phyloP scores from a whole-genome alignment of 2,329 filamentous ascomycete genomes.

The Clathrospora elynae region DNA sequence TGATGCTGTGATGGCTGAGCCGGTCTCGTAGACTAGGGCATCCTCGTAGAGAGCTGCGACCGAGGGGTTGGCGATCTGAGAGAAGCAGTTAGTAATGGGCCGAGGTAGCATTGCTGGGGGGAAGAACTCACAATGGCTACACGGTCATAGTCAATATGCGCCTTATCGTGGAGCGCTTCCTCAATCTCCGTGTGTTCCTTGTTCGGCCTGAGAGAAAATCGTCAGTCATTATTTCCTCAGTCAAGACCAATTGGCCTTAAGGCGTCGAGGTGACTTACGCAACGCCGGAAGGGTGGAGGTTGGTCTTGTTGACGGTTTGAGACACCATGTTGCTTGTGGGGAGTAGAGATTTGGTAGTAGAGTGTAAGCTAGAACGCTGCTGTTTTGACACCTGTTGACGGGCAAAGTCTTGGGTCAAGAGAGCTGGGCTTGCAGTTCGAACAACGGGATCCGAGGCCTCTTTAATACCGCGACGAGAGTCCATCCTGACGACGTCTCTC shows the following conservation, averaged over 20 bases:
- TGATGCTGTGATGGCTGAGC: slow-evolving; percentile 93
- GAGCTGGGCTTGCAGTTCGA: slow-evolving; percentile 50
- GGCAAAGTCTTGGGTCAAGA: slow-evolving; percentile 61
- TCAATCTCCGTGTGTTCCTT: slow-evolving; percentile 94
- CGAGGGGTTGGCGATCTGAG: slow-evolving; percentile 82
- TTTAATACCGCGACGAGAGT: slow-evolving; percentile 44
- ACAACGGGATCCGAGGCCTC: slow-evolving; percentile 42
- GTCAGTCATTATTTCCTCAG: slow-evolving; percentile 21
- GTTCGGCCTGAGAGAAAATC: slow-evolving; percentile 64
- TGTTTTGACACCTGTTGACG: slow-evolving; percentile 64
- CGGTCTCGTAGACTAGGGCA: slow-evolving; percentile 96
- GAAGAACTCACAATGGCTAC: slow-evolving; percentile 82
- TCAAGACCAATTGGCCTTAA: not conserved
- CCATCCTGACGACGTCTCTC: slow-evolving; percentile 41
- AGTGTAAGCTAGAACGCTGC: slow-evolving; percentile 64
- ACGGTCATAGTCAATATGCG: slow-evolving; percentile 98
- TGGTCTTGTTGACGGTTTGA: slow-evolving; percentile 82
- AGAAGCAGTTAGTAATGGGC: slow-evolving; percentile 19
- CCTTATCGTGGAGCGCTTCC: slow-evolving; percentile 95
- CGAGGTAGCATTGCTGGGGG: not conserved
- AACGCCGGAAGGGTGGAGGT: slow-evolving; percentile 87
- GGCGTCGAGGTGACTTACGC: slow-evolving; percentile 65
- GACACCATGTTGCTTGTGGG: slow-evolving; percentile 48
- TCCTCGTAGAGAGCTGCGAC: slow-evolving; percentile 98
- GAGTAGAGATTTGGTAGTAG: slow-evolving; percentile 56